Percentiles rank a stretch among this genome's conserved stretches.
Evolutionary conservation across 768 basidiomycete species (phyloP).

Genomic region (Pulveroboletus sp.): DNA sequence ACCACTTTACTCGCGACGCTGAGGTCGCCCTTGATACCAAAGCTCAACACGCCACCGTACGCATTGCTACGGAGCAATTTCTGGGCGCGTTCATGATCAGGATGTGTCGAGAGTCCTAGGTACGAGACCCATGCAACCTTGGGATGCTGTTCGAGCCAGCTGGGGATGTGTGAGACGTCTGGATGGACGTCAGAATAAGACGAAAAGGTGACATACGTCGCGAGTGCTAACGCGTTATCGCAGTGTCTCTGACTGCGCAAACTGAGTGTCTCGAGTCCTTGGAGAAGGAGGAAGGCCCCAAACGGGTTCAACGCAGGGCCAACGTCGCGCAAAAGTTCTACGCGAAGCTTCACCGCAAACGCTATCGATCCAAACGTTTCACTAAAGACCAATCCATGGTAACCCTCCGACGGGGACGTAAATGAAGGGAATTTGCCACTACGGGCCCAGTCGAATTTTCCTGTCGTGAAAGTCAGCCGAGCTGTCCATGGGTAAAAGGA

Average conservation of each 20-base stretch:
- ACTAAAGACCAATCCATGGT: conserved; percentile 48
- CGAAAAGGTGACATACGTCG: conserved; percentile 28
- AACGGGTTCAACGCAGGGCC: conserved; percentile 54
- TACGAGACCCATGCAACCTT: conserved; percentile 76
- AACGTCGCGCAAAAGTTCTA: conserved; percentile 50
- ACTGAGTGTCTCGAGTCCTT: conserved; percentile 60
- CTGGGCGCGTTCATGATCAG: conserved; percentile 54
- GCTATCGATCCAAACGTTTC: conserved; percentile 49
- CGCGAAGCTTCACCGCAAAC: conserved; percentile 48
- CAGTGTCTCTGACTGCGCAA: conserved; percentile 55
- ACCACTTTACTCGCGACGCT: conserved; percentile 54
- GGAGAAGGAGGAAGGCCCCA: conserved; percentile 52
- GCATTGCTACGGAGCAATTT: conserved; percentile 46
- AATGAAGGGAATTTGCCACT: conserved; percentile 55
- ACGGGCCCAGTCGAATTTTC: conserved; percentile 53
- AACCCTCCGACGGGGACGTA: conserved; percentile 51
- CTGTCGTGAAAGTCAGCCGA: conserved; percentile 23
- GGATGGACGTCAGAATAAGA: too few species aligned
- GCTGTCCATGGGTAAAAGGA: neutral
- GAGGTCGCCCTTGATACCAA: conserved; percentile 63
- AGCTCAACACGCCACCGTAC: conserved; percentile 73
- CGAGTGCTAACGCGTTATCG: conserved; percentile 51
- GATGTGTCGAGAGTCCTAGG: conserved; percentile 60
- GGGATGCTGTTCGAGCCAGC: conserved; percentile 59
- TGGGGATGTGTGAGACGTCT: neutral